Evolutionary conservation across 495 filamentous ascomycete species (phyloP).

Genomic region (Xylaria flabelliformis): DNA sequence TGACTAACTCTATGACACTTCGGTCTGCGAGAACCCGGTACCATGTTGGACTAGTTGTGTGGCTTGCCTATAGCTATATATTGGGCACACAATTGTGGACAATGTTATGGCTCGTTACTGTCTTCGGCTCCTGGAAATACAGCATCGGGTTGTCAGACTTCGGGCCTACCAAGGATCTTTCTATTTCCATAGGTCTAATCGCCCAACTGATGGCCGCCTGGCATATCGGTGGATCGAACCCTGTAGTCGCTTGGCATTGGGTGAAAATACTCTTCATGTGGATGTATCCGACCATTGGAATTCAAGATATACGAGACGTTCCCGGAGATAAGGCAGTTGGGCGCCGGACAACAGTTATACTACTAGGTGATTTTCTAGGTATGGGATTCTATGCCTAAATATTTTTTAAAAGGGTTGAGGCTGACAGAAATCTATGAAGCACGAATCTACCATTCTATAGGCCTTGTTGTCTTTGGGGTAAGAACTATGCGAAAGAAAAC

Average conservation of each 20-base stretch:
- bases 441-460: not conserved
- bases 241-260: not conserved
- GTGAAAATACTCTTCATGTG: not conserved
- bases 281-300: slow-evolving; percentile 4
- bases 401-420: not conserved
- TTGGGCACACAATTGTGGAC: not conserved
- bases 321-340: not conserved
- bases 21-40: not conserved
- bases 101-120: not conserved
- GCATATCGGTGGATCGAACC: slow-evolving; percentile 7
- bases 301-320: slow-evolving; percentile 5
- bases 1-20: slow-evolving; percentile 11
- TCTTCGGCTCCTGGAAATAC: not conserved
- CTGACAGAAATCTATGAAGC: not conserved
- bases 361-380: slow-evolving; percentile 1
- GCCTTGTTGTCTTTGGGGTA: slow-evolving; percentile 1
- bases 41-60: not conserved
- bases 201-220: slow-evolving; percentile 3
- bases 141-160: not conserved
- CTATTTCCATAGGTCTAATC: not conserved
- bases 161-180: slow-evolving; percentile 3
- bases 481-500: not conserved
- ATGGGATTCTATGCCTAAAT: not conserved
- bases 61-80: slow-evolving; percentile 5
- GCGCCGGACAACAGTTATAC: not conserved